Percentiles rank a stretch among this genome's conserved stretches.
Evolutionary conservation across 495 filamentous ascomycete genomes (phyloP).

Genomic region (Sporormia fimetaria): DNA sequence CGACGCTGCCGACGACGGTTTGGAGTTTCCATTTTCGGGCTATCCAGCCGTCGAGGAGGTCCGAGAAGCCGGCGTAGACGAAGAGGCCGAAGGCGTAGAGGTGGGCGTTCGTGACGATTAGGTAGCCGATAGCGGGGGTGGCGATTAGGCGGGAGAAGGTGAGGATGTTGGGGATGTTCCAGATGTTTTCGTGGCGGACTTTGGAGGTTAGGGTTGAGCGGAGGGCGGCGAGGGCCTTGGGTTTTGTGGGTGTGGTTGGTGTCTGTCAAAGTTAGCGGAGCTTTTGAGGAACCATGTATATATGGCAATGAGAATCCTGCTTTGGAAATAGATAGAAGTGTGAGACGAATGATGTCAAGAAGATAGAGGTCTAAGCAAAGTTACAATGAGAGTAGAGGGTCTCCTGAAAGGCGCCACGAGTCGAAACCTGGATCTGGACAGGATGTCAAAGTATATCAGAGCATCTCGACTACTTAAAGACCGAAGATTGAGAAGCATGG

Average conservation of each 20-base stretch:
- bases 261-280: not conserved
- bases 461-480: too few species aligned
- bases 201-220: conserved; percentile 5
- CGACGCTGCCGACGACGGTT: conserved; percentile 91
- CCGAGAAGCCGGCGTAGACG: conserved; percentile 81
- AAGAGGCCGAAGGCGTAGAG: conserved; percentile 70
- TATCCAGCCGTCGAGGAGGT: conserved; percentile 85
- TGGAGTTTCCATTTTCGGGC: conserved; percentile 75
- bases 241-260: not conserved
- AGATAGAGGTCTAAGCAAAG: too few species aligned
- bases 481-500: too few species aligned
- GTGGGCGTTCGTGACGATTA: conserved; percentile 74
- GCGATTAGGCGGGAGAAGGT: conserved; percentile 78
- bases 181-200: conserved; percentile 76
- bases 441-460: too few species aligned
- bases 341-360: not conserved
- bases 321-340: not conserved
- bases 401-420: too few species aligned
- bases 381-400: too few species aligned
- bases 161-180: conserved; percentile 84
- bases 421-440: too few species aligned
- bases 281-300: not conserved
- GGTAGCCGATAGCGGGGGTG: conserved; percentile 79
- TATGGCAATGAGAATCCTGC: not conserved
- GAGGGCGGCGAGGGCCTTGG: conserved; percentile 1